A percentile compares a stretch with the other conserved stretches of the same genome.
Evolutionary conservation across 2,329 filamentous ascomycete genomes (phyloP).

Genomic region (Aureobasidium sp.): DNA sequence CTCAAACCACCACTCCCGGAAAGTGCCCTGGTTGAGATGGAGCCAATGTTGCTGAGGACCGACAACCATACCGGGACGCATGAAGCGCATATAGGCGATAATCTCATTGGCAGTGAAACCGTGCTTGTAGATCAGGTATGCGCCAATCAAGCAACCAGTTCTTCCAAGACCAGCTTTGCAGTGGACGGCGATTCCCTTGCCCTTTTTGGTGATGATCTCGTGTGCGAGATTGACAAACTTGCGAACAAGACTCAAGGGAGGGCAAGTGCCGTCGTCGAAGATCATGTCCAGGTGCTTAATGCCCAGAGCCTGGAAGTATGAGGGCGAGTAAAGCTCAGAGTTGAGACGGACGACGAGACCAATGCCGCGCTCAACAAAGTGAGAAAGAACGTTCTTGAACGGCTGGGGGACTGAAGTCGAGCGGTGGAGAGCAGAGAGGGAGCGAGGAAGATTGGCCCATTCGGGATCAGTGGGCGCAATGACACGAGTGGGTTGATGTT

Average conservation of each 20-base stretch:
- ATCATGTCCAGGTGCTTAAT: slow-evolving; percentile 99
- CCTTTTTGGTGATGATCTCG: slow-evolving; percentile 83
- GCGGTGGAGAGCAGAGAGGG: slow-evolving; percentile 62
- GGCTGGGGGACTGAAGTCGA: slow-evolving; percentile 65
- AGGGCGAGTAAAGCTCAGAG: slow-evolving; percentile 89
- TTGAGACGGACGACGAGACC: slow-evolving; percentile 93
- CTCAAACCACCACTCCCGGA: slow-evolving; percentile 95
- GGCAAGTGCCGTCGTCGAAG: slow-evolving; percentile 96
- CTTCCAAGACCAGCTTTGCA: slow-evolving; percentile 96
- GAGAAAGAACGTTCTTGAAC: slow-evolving; percentile 91
- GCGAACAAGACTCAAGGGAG: slow-evolving; percentile 77
- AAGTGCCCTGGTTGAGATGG: slow-evolving; percentile 90
- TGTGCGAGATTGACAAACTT: slow-evolving; percentile 94
- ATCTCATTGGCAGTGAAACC: slow-evolving; percentile 96
- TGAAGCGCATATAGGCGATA: slow-evolving; percentile 95
- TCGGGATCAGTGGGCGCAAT: slow-evolving; percentile 66
- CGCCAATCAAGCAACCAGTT: slow-evolving; percentile 92
- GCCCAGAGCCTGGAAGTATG: slow-evolving; percentile 92
- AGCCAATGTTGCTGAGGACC: slow-evolving; percentile 98
- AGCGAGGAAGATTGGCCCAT: slow-evolving; percentile 68
- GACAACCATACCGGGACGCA: slow-evolving; percentile 97
- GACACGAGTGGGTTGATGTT: slow-evolving; percentile 68
- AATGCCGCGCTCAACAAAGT: slow-evolving; percentile 82
- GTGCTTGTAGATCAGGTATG: slow-evolving; percentile 94
- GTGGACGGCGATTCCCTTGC: slow-evolving; percentile 92